Conservation (phyloP, 2,329 filamentous ascomycete species). For the Ophiocordyceps camponoti-rufipedis region DNA sequence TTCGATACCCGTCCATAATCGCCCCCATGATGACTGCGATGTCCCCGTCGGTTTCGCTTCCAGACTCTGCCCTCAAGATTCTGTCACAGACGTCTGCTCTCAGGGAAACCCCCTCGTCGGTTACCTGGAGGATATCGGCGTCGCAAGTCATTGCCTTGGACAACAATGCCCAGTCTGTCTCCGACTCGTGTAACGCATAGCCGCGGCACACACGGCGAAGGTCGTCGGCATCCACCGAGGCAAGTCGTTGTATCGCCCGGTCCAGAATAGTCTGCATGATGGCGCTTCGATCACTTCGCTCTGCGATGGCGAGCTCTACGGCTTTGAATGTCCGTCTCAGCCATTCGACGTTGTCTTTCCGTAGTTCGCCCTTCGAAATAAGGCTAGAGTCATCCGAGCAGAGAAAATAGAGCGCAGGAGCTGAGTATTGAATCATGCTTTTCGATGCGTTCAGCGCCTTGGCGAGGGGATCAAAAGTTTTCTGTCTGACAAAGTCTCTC, state of each 20-base stretch:
- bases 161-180: conserved; percentile 24
- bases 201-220: conserved; percentile 23
- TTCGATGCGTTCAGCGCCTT: conserved; percentile 21
- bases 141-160: conserved; percentile 24
- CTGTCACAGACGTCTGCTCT: conserved; percentile 21
- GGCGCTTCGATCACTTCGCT: conserved; percentile 7
- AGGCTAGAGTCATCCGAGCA: conserved; percentile 12
- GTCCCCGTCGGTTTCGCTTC: conserved; percentile 5
- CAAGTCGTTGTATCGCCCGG: conserved; percentile 11
- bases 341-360: conserved; percentile 18
- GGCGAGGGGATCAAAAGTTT: conserved; percentile 21
- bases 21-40: conserved; percentile 19
- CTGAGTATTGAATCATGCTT: conserved; percentile 16
- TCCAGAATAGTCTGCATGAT: conserved; percentile 14
- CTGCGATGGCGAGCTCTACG: conserved; percentile 11
- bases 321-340: conserved; percentile 17
- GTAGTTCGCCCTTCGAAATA: conserved; percentile 9
- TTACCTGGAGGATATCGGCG: conserved; percentile 25
- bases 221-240: conserved; percentile 18
- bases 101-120: conserved; percentile 18
- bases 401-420: conserved; percentile 26
- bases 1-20: conserved; percentile 25
- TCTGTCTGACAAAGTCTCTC: conserved; percentile 24
- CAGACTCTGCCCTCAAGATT: conserved; percentile 8
- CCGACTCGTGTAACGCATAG: conserved; percentile 18